Conservation (phyloP, 1,139 yeast genomes). For the Meyerozyma carpophila region DNA sequence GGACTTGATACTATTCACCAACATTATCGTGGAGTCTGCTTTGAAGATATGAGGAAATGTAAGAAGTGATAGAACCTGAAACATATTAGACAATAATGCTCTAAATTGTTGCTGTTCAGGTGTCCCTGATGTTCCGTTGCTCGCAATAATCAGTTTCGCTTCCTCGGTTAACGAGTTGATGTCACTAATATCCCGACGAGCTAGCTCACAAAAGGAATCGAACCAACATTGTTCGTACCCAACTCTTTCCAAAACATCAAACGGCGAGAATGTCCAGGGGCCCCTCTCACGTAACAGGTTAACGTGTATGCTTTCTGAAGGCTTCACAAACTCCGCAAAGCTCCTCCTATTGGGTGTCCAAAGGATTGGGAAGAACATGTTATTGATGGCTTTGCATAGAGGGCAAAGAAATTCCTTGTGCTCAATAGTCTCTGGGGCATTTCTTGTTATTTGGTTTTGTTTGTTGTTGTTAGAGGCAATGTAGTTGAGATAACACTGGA, state of each 20-base stretch:
- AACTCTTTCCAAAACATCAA: conserved; percentile 12
- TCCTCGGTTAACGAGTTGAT: conserved; percentile 21
- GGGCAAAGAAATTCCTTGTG: conserved; percentile 83
- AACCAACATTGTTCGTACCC: conserved; percentile 25
- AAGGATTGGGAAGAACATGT: conserved; percentile 72
- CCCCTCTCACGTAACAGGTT: background rate
- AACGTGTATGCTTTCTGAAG: conserved; percentile 1
- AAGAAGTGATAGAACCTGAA: conserved; percentile 29
- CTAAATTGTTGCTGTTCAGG: conserved; percentile 24
- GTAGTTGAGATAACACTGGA: conserved; percentile 66
- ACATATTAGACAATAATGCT: conserved; percentile 28
- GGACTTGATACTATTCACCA: conserved; percentile 56
- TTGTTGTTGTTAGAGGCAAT: conserved; percentile 48
- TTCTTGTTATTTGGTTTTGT: conserved; percentile 72
- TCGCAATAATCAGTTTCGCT: conserved; percentile 23
- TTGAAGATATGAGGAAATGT: conserved; percentile 38
- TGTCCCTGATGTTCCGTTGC: conserved; percentile 7
- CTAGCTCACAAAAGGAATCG: conserved; percentile 14
- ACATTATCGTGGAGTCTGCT: conserved; percentile 30
- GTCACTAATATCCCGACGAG: conserved; percentile 21
- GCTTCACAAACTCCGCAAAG: conserved; percentile 18
- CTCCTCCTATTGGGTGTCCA: conserved; percentile 39
- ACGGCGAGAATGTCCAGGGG: conserved; percentile 7
- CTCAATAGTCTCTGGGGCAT: conserved; percentile 69
- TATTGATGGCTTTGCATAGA: conserved; percentile 81